These are phyloP conservation scores for Cicer bijugum DNA, from an alignment of 306 rosid genomes.

Conservation along the genomic window DNA sequence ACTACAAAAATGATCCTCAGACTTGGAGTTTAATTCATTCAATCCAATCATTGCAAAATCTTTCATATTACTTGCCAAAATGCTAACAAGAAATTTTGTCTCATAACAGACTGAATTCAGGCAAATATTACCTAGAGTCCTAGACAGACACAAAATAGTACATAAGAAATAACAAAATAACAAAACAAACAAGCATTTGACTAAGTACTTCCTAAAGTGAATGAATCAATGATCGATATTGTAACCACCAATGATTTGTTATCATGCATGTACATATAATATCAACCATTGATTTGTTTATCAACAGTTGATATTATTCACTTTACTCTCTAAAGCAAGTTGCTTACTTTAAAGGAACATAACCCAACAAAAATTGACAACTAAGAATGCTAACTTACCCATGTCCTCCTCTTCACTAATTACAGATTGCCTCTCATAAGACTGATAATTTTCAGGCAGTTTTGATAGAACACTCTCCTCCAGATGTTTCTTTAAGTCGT, in stretches of 20 bases:
- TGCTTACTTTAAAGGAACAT: too few species aligned
- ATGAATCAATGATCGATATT: too few species aligned
- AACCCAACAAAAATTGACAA: constrained; percentile 22
- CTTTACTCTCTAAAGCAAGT: too few species aligned
- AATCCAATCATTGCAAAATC: constrained; percentile 12
- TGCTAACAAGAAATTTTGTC: constrained; percentile 13
- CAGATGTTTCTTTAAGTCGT: constrained; percentile 73
- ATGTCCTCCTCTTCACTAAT: constrained; percentile 87
- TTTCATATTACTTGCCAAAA: constrained; percentile 30
- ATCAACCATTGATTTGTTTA: too few species aligned
- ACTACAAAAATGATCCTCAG: constrained; percentile 1
- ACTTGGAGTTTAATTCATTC: constrained; percentile 14
- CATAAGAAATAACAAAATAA: constrained; percentile 3
- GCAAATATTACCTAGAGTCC: constrained; percentile 12
- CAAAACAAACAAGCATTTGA: not conserved
- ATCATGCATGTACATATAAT: too few species aligned
- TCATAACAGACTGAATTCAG: constrained; percentile 15
- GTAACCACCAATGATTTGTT: too few species aligned
- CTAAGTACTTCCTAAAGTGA: too few species aligned
- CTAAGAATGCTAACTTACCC: constrained; percentile 60
- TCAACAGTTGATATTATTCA: too few species aligned
- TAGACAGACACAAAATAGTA: constrained; percentile 20
- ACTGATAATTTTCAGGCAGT: constrained; percentile 76
- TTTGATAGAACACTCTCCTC: constrained; percentile 75
- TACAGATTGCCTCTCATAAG: constrained; percentile 68